Base-by-base conservation (phyloP, 2,329 filamentous ascomycete species). In the Colletotrichum chrysophilum region DNA sequence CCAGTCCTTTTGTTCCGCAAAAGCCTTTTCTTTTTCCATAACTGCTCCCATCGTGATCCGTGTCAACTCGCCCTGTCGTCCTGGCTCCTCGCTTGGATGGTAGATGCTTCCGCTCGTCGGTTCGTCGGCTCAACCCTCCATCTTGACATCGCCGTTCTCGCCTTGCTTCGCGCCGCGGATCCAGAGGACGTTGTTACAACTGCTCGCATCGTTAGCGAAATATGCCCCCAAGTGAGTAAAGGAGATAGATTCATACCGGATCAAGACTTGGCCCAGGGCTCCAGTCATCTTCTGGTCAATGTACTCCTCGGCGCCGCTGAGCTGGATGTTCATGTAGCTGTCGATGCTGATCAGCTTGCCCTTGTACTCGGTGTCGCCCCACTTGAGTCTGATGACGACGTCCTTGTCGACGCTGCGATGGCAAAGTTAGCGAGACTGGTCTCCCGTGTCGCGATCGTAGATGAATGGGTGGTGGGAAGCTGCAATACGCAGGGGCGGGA, bases 251-350 rank as follows among this genome's bases (percentile, higher is more conserved):
- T 7, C 88, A 77, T 86, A 97, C 94, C 96, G 90, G 82, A 99
- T 98, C 81, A 99, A 86, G 61, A 99, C 96, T 86, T 98, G 94
- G 8, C 97, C 97, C 79, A 99, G 87, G 65, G 92, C 92, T 73
- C 96, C 96, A 43, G 94, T 95, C 84, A 92, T 93, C 90, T 97
- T 94, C 80, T 95, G 94, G 83, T 96, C 93, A 82, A 98, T 94
- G 86, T 94, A 98, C 86, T 99, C 97, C 87, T 98, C 95, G 67
- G 96, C 96, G 81, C 94, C 93, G 79, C 93, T 93, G 78, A 99
- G 91, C 87, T 98, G 96, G 78, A 99, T 93, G 88, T 99, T 99
- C 96, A 99, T 98, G 89, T 99, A 99, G 83, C 94, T 96, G 88
- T 99, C 97, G 83, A 98, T 95, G 81, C 94, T 96, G 83, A 98